phyloP scores from a whole-genome alignment of 345 rosid species.

The Acer negundo region DNA sequence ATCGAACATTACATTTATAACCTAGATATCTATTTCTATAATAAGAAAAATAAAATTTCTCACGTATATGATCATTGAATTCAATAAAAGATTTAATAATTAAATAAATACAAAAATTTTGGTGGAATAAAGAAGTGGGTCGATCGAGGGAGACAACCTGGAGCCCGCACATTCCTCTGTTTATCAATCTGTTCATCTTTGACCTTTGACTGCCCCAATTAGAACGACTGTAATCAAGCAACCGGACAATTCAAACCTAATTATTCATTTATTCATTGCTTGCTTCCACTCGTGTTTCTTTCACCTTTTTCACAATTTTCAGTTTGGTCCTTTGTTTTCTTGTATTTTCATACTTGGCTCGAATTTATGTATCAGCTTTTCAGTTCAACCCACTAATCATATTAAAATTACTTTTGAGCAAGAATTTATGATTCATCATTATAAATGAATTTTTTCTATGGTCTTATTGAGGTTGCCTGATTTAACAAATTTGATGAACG shows the following conservation, averaged over 20 bases:
- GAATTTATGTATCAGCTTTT: not conserved
- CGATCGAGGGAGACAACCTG: slow-evolving; percentile 42
- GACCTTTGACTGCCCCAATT: slow-evolving; percentile 56
- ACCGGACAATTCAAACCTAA: slow-evolving; percentile 29
- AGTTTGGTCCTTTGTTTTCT: not conserved
- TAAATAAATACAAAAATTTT: not conserved
- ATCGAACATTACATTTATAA: too few relatives aligned
- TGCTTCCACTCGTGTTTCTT: not conserved
- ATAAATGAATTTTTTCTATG: not conserved
- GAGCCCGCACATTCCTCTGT: slow-evolving; percentile 56
- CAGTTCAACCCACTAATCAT: not conserved
- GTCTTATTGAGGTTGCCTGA: too few relatives aligned
- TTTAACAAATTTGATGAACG: too few relatives aligned
- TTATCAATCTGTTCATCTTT: slow-evolving; percentile 33
- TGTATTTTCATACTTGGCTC: not conserved
- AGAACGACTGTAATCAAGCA: not conserved
- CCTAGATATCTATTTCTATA: too few relatives aligned
- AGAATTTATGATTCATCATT: not conserved
- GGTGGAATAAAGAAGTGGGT: slow-evolving; percentile 33
- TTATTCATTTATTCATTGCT: slow-evolving; percentile 11
- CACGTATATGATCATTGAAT: too few relatives aligned
- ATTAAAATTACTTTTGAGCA: not conserved
- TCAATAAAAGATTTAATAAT: not conserved
- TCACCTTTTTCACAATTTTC: not conserved
- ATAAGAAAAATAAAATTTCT: too few relatives aligned